phyloP scores from a whole-genome alignment of 345 rosid species.

The Ceriops tagal region DNA sequence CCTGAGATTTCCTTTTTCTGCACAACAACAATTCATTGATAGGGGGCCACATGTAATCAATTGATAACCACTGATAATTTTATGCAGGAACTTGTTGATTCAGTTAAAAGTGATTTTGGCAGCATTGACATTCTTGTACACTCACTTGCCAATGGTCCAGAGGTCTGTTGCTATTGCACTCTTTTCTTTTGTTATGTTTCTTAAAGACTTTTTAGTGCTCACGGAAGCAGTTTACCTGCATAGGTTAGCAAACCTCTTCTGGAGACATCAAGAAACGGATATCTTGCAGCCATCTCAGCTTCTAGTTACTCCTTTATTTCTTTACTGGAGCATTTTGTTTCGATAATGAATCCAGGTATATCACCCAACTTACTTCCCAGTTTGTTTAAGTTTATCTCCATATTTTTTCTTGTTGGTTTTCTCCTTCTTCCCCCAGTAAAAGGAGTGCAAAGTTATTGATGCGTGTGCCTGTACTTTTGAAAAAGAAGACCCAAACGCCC shows the following conservation, averaged over 20 bases:
- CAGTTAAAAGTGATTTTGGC: constrained; percentile 77
- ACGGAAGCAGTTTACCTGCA: neutral
- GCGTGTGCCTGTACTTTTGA: neutral
- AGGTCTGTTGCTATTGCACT: constrained; percentile 39
- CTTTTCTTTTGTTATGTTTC: neutral
- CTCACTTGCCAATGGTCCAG: constrained; percentile 95
- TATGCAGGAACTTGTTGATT: constrained; percentile 83
- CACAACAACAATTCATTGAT: neutral
- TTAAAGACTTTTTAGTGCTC: too few relatives aligned
- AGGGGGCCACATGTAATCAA: neutral
- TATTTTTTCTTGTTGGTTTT: neutral
- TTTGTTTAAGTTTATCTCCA: neutral
- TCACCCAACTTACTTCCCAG: neutral
- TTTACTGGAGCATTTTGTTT: constrained; percentile 64
- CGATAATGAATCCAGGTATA: constrained; percentile 72
- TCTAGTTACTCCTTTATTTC: constrained; percentile 81
- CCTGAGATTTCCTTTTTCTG: neutral
- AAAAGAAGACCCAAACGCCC: neutral
- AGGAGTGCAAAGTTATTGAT: too few relatives aligned
- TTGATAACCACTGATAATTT: constrained; percentile 38
- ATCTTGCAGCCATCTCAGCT: constrained; percentile 73
- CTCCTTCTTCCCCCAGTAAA: neutral
- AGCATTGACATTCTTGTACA: constrained; percentile 93
- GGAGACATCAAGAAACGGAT: constrained; percentile 84
- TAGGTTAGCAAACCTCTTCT: constrained; percentile 89